Evolutionary conservation across 108 stramenopile genomes (phyloP).

Genomic region (Discostella pseudostelligera): DNA sequence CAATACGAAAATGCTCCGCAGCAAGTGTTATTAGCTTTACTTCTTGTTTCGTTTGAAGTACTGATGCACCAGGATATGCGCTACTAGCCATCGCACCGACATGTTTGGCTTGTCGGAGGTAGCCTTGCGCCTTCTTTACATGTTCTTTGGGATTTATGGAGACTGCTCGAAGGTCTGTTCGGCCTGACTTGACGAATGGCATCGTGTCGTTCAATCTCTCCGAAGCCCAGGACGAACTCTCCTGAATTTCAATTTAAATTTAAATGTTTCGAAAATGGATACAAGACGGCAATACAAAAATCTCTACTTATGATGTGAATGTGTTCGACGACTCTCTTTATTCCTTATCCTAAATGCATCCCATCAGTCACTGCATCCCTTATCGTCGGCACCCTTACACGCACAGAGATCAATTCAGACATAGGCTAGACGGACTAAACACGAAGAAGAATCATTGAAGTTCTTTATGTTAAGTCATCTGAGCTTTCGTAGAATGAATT

Average conservation of each 20-base stretch:
- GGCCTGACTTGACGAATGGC: background rate
- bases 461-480: slow-evolving; percentile 14
- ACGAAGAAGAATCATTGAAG: slow-evolving; percentile 5
- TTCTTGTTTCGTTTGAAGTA: slow-evolving; percentile 26
- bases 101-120: slow-evolving; percentile 15
- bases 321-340: too few species aligned
- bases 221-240: too few species aligned
- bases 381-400: background rate
- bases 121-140: slow-evolving; percentile 9
- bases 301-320: too few species aligned
- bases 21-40: slow-evolving; percentile 18
- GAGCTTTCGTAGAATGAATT: slow-evolving; percentile 5
- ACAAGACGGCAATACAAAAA: too few species aligned
- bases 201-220: background rate
- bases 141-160: slow-evolving; percentile 7
- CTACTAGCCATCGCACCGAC: slow-evolving; percentile 9
- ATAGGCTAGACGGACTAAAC: background rate
- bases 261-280: too few species aligned
- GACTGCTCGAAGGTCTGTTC: slow-evolving; percentile 12
- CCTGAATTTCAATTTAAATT: background rate
- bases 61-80: slow-evolving; percentile 13
- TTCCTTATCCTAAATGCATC: too few species aligned
- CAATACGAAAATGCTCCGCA: slow-evolving; percentile 36
- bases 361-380: too few species aligned
- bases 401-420: background rate